These are phyloP conservation scores for Xylaria sp. DNA, from an alignment of 2,329 filamentous ascomycete species.

Conservation along the genomic window DNA sequence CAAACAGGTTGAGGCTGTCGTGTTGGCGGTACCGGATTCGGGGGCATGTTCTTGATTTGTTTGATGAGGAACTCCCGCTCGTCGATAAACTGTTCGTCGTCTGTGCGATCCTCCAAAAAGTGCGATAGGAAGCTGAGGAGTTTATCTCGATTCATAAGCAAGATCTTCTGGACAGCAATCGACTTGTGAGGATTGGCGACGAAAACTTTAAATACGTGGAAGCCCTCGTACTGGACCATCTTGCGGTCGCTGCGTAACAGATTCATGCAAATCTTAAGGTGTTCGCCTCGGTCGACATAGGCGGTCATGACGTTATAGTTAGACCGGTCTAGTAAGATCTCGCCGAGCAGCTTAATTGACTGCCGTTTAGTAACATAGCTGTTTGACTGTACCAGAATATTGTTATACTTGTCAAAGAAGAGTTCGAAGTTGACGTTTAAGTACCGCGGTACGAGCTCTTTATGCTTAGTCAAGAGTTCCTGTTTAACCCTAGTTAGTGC, in stretches of 20 bases:
- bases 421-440: conserved; percentile 89
- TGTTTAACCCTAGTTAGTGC: conserved; percentile 34
- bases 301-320: conserved; percentile 99
- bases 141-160: conserved; percentile 95
- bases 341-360: conserved; percentile 95
- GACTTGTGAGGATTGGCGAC: conserved; percentile 99
- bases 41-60: conserved; percentile 81
- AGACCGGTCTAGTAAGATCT: conserved; percentile 91
- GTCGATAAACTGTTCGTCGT: conserved; percentile 98
- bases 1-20: conserved; percentile 52
- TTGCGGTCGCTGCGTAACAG: conserved; percentile 93
- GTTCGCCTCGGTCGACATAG: conserved; percentile 94
- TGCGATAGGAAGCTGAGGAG: conserved; percentile 88
- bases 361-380: conserved; percentile 98
- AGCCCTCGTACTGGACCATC: conserved; percentile 99
- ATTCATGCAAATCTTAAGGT: conserved; percentile 99
- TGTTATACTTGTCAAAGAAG: conserved; percentile 94
- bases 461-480: conserved; percentile 96
- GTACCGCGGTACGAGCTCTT: conserved; percentile 88
- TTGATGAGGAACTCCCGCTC: conserved; percentile 97
- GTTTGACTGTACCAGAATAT: conserved; percentile 85
- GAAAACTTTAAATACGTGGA: conserved; percentile 99
- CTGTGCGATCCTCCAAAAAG: conserved; percentile 93
- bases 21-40: conserved; percentile 65
- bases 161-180: conserved; percentile 91